Evolutionary conservation across 805 yeast species (phyloP), one percentile per base, ranked within the genome.

Genomic region (Hanseniaspora guilliermondii): DNA sequence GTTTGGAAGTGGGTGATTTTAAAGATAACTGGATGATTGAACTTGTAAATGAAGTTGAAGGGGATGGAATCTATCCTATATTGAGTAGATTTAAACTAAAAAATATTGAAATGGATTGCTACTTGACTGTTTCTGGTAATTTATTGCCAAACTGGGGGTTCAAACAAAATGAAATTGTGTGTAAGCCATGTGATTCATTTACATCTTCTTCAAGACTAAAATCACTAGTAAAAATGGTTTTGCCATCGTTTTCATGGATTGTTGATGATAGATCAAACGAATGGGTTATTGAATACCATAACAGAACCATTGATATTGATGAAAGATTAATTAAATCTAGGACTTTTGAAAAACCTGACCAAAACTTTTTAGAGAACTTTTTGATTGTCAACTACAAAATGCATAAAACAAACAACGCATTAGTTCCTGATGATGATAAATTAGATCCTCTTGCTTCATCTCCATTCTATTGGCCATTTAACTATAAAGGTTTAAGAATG

Each of bases 121-220:
- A 88, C 67, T 72, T 93, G 64, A 85, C 89, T 60, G 85, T 91
- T 14, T 76, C 93, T 11, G 97, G 96, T 45, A 70, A 73, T 60
- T 66, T 78, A 24, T 81, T 89, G 64, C 99, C 99, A 19, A 81
- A 80, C 17, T 93, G 99, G 99, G 99, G 98, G 21, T 93, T 91
- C 77, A 79, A 87, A 66, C 99, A 93, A 73, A 95, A 96, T 58
- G 99, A 93, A 72, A 91, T 93, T 59, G 83, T 82, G 1, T 93
- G 99, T 71, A 79, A 76, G 60, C 68, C 73, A 58, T 81, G 87
- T 37, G 38, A 42, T 8, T 14, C 36, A 17, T 36, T 52, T 19
- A 14, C 36, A 14, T 27, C n/a, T 8, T n/a, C 19, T n/a, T 33
- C 42, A 11, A 21, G 17, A 7, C 4, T 50, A 1, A 50, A 36